Evolutionary conservation across 1,284 basidiomycete species (phyloP).

Genomic region (Inonotus hispidus): DNA sequence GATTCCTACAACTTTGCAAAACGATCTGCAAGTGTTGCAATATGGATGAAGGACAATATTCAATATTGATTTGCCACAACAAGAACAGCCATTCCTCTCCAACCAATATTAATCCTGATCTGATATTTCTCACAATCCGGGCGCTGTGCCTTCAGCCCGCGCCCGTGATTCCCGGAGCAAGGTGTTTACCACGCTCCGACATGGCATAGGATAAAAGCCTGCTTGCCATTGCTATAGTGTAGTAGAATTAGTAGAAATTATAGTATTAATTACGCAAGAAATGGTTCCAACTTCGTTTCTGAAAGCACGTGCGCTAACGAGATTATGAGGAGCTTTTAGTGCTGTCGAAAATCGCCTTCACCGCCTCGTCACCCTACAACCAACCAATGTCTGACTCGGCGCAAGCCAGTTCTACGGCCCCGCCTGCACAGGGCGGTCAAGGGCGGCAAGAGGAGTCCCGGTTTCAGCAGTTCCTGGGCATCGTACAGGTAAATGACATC

Average conservation of each 20-base stretch:
- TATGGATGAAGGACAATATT: neutral
- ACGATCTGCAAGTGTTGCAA: neutral
- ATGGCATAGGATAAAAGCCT: no score
- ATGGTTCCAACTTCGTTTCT: neutral
- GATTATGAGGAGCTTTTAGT: no score
- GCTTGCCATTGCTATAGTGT: no score
- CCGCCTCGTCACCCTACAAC: neutral
- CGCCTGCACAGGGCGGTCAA: constrained; percentile 3
- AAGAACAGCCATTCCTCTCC: neutral
- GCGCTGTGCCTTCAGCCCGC: neutral
- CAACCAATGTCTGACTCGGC: neutral
- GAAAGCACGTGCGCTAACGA: neutral
- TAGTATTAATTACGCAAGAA: no score
- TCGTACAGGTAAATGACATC: constrained; percentile 12
- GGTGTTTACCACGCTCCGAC: no score
- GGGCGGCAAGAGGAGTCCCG: constrained; percentile 7
- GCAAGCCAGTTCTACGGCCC: neutral
- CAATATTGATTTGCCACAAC: neutral
- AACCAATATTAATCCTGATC: neutral
- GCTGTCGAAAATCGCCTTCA: no score
- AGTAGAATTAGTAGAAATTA: no score
- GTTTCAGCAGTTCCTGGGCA: constrained; percentile 7
- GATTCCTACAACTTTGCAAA: neutral
- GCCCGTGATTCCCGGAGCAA: neutral
- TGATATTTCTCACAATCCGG: neutral